Conservation (phyloP, 768 basidiomycete genomes). For the Boletus reticulatus region DNA sequence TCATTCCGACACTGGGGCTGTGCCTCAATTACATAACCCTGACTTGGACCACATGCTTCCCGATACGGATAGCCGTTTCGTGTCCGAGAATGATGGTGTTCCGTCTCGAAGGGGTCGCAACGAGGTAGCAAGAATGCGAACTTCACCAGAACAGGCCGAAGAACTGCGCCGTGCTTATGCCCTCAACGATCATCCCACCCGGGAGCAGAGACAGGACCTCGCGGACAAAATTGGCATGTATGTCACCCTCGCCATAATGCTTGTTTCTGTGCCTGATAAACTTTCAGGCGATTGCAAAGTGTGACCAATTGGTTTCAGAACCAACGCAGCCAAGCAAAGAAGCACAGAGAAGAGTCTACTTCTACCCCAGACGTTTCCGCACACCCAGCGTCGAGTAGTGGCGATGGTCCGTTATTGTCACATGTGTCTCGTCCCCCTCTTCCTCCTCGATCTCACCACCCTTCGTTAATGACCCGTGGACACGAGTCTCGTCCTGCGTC, state of each 20-base stretch:
- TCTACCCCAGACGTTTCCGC: conserved; percentile 22
- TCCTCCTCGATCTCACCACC: conserved; percentile 31
- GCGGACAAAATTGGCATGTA: conserved; percentile 75
- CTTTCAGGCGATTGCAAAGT: conserved; percentile 69
- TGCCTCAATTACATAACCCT: conserved; percentile 30
- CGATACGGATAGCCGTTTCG: conserved; percentile 49
- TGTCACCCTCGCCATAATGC: conserved; percentile 32
- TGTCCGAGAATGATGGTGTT: conserved; percentile 48
- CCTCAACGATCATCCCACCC: conserved; percentile 62
- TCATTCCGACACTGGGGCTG: conserved; percentile 24
- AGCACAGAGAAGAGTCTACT: conserved; percentile 54
- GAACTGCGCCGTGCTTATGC: conserved; percentile 67
- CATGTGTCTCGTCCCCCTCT: conserved; percentile 12
- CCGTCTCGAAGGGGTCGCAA: conserved; percentile 31
- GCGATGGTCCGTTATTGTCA: conserved; percentile 8
- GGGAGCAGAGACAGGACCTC: conserved; percentile 63
- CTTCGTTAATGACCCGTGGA: conserved; percentile 27
- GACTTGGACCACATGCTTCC: conserved; percentile 51
- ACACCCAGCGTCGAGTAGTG: conserved; percentile 1
- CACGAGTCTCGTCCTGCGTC: conserved; percentile 14
- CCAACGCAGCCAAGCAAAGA: conserved; percentile 75
- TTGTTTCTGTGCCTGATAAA: conserved; percentile 23
- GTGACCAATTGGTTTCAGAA: conserved; percentile 90
- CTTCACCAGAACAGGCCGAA: conserved; percentile 62
- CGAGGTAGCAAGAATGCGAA: conserved; percentile 50